A percentile compares a stretch with the other conserved stretches of the same genome.
phyloP scores from a whole-genome alignment of 108 stramenopile genomes.

The Schizochytrium sp. region DNA sequence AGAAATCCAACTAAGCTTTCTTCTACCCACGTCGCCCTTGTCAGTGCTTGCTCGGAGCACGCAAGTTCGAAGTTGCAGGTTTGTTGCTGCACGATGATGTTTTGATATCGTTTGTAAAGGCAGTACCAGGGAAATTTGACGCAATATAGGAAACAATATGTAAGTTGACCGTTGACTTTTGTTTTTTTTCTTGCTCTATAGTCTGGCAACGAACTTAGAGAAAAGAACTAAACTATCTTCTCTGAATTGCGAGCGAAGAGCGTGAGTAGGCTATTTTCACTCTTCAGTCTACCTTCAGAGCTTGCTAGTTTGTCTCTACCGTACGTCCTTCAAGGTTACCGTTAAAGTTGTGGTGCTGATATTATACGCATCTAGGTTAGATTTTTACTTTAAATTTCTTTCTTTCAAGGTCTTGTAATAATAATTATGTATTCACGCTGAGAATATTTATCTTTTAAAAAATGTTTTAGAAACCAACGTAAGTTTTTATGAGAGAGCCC shows the following conservation, averaged over 20 bases:
- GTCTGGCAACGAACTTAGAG: neutral
- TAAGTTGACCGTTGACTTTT: neutral
- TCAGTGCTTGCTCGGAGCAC: neutral
- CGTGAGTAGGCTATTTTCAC: neutral
- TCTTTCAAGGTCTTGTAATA: neutral
- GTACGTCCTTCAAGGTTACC: conserved; percentile 13
- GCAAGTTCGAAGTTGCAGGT: neutral
- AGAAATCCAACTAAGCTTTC: too few relatives aligned
- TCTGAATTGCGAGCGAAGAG: too few relatives aligned
- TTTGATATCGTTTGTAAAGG: neutral
- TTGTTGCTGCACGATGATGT: neutral
- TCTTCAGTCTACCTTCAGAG: neutral
- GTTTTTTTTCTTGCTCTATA: neutral
- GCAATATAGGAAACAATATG: neutral
- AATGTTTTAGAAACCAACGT: too few relatives aligned
- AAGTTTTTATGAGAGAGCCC: too few relatives aligned
- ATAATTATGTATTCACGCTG: too few relatives aligned
- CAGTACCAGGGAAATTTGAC: neutral
- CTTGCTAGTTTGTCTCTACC: conserved; percentile 18
- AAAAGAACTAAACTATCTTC: too few relatives aligned
- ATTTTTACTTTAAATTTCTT: neutral
- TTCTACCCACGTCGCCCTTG: too few relatives aligned
- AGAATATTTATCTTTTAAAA: too few relatives aligned
- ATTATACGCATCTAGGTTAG: neutral
- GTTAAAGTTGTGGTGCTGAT: neutral